Base-by-base conservation (phyloP, 2,329 filamentous ascomycete genomes). In the Fusarium palustre region DNA sequence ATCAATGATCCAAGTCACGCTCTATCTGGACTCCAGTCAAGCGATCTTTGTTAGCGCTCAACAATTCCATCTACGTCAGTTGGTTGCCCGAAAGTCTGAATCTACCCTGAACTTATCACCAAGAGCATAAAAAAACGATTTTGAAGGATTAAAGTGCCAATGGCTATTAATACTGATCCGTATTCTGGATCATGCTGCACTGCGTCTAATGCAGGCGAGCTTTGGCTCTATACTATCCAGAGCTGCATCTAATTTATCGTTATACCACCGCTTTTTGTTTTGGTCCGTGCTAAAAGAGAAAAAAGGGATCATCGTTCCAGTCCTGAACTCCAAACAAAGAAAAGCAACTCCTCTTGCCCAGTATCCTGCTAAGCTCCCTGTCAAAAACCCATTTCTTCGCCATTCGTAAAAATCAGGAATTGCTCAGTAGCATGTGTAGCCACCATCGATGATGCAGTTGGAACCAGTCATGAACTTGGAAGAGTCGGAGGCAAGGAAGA, bases 391-490 rank as follows among this genome's bases (percentile, higher is more conserved):
- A 13, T 48, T 54, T 59, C 41, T 38, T 49, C 41, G 41, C 52
- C 50, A 34, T 58, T 36, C 31, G 43, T 42, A 55, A 50, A 38
- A 55, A 34, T 25, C 33, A n/a, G 8, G 15, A 20, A n/a, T 52
- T 38, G 65, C 74, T 81, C 83, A 88, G 79, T 85, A 89, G 74
- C 88, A 85, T 45, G 87, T 89, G 83, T 91, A 91, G 49, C 89
- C 89, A 74, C 89, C 90, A 75, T 92, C 90, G 66, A 91, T 91
- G 76, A 90, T 81, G 79, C 90, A 85, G 82, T 93, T 91, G 77
- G 87, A 85, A 54, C 92, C 92, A 36, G 92, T 94, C 90, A 94
- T 92, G 83, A 92, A 94, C 72, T 83, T 82, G 41, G 88, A 91
- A 11, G 91, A 86, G 76, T 93, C 91, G 9, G 88, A 91, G 25